phyloP scores from a whole-genome alignment of 179 eudicot species.

The Spergularia azorica region DNA sequence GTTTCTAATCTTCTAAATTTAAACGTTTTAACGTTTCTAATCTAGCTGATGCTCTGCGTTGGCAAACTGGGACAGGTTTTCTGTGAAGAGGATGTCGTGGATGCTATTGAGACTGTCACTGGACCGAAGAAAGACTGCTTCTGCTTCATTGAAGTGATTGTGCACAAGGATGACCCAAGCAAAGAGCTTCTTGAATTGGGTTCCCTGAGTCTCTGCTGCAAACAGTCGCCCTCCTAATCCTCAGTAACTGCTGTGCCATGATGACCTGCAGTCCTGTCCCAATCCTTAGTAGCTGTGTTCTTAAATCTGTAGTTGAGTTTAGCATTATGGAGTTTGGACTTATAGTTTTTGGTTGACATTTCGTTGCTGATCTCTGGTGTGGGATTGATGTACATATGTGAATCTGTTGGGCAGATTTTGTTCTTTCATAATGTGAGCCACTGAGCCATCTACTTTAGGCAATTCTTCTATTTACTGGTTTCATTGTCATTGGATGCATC shows the following conservation, averaged over 20 bases:
- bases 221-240: slow-evolving; percentile 94
- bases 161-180: slow-evolving; percentile 90
- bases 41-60: not conserved
- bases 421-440: too few species aligned
- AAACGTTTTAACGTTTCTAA: not conserved
- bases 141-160: slow-evolving; percentile 83
- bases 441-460: too few species aligned
- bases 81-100: slow-evolving; percentile 68
- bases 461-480: too few species aligned
- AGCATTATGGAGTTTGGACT: too few species aligned
- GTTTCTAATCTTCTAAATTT: not conserved
- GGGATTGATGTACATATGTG: too few species aligned
- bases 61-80: slow-evolving; percentile 40
- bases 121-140: slow-evolving; percentile 59
- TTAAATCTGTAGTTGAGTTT: too few species aligned
- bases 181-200: slow-evolving; percentile 95
- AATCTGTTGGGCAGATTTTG: too few species aligned
- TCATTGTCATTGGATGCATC: too few species aligned
- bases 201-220: slow-evolving; percentile 82
- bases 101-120: slow-evolving; percentile 64
- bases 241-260: slow-evolving; percentile 39
- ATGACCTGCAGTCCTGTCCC: too few species aligned
- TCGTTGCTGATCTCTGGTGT: too few species aligned
- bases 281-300: not conserved
- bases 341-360: too few species aligned